Conservation (phyloP, 2,329 filamentous ascomycete species). For the Exophiala sp. region DNA sequence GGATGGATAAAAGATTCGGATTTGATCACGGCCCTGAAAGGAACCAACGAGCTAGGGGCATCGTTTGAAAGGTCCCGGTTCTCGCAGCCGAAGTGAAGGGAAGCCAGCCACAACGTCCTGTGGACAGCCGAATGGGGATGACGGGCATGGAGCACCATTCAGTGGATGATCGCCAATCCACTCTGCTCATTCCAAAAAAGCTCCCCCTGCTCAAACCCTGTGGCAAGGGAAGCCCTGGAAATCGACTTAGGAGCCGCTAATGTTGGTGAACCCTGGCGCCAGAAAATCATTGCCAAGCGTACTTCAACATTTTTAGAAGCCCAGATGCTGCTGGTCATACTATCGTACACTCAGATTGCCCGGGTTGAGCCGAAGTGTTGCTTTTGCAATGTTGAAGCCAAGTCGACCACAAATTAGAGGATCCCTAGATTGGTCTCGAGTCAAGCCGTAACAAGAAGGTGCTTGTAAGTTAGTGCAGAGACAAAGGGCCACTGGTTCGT, state of each 20-base stretch:
- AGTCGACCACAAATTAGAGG: too few species aligned
- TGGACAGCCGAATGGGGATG: slow-evolving; percentile 22
- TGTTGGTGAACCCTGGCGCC: background rate
- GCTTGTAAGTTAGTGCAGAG: too few species aligned
- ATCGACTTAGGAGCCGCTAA: background rate
- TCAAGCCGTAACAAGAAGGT: too few species aligned
- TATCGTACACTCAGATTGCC: too few species aligned
- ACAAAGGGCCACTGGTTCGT: too few species aligned
- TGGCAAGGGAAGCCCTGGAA: slow-evolving; percentile 6
- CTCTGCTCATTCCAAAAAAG: slow-evolving; percentile 16
- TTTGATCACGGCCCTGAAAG: slow-evolving; percentile 18
- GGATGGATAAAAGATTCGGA: slow-evolving; percentile 13
- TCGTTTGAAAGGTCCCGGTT: slow-evolving; percentile 19
- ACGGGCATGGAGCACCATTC: slow-evolving; percentile 11
- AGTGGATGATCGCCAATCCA: slow-evolving; percentile 5
- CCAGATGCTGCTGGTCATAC: too few species aligned
- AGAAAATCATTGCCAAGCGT: background rate
- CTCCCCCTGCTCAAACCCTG: slow-evolving; percentile 10
- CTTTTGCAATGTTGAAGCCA: too few species aligned
- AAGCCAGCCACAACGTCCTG: slow-evolving; percentile 24
- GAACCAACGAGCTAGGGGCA: slow-evolving; percentile 5
- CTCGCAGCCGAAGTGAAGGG: slow-evolving; percentile 24
- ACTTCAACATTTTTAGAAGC: too few species aligned
- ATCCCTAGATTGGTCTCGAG: too few species aligned
- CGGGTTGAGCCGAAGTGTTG: too few species aligned